Percentiles rank a stretch among this genome's conserved stretches.
These are phyloP conservation scores for Zygosaccharomyces lentus DNA, from an alignment of 805 yeast genomes.

Conservation along the genomic window DNA sequence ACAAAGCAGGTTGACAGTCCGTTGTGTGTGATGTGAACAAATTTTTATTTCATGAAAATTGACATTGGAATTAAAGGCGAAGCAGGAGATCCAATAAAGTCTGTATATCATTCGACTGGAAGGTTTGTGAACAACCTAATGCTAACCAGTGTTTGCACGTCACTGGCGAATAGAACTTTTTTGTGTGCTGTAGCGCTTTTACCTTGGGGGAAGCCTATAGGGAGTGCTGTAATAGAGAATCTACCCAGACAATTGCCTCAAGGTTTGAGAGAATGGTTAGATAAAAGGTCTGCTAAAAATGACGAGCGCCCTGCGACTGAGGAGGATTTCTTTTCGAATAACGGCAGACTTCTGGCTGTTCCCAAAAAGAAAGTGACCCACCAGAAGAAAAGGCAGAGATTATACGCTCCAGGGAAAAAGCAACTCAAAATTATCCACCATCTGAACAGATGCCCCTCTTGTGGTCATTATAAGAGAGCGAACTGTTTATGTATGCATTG, in stretches of 20 bases:
- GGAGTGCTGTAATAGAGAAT: background rate
- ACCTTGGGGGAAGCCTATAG: constrained; percentile 6
- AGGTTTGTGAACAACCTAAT: background rate
- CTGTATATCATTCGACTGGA: background rate
- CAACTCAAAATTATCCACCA: constrained; percentile 71
- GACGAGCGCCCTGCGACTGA: background rate
- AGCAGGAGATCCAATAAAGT: background rate
- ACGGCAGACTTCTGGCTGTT: constrained; percentile 80
- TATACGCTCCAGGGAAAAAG: constrained; percentile 77
- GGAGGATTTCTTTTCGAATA: constrained; percentile 45
- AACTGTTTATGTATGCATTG: constrained; percentile 93
- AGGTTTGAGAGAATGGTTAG: constrained; percentile 6
- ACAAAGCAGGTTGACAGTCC: constrained; percentile 3
- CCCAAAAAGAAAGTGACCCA: constrained; percentile 94
- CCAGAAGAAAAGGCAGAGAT: constrained; percentile 76
- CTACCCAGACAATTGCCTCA: constrained; percentile 9
- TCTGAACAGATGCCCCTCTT: constrained; percentile 88
- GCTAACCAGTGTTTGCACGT: background rate
- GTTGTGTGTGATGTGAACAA: constrained; percentile 3
- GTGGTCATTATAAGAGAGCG: constrained; percentile 87
- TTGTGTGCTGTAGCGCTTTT: constrained; percentile 1
- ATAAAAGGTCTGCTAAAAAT: background rate
- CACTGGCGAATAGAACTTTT: background rate
- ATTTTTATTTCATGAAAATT: background rate
- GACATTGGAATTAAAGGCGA: background rate